Evolutionary conservation across 2,329 filamentous ascomycete species (phyloP), one percentile per base, ranked within the genome.

Genomic region (Botrytis deweyae): DNA sequence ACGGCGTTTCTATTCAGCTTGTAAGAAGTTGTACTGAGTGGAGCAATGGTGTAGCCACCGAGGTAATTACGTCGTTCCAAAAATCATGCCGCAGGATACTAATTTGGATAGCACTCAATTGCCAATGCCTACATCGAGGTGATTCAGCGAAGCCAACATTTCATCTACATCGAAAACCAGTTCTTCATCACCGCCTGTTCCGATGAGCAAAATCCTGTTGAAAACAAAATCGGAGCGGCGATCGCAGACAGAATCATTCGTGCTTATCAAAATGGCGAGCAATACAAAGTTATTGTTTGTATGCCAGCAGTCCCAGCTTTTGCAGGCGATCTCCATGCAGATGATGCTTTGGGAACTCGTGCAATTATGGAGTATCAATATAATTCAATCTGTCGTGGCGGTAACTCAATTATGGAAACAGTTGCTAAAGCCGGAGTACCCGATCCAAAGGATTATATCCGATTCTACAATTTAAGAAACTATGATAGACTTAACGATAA

Each of bases 341-440:
- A 95, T 70, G 90, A 88, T 36, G 90, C 91, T 14, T 85, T 95
- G 1, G 92, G 92, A 36, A 96, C 93, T 0, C 87, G 93, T 52
- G 93, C 93, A 8, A 95, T 97, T 79, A 95, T 96, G 92, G 93
- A 96, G 81, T 95, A 92, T 81, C 93, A 96, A 80, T 95, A 96
- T 83, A 86, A 89, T 79, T 92, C 89, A 70, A 96, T 96, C 83
- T 92, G 89, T 82, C 89, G 93, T 52, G 92, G 92, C 46, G 92
- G 92, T 4, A 84, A 93, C 81, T 92, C 90, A 74, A 96, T 97
- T 80, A 90, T 95, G 80, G 92, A 95, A 81, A 86, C 86, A 64
- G 87, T 95, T 70, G 85, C 86, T 29, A 85, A 87, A 72, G 87
- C 88, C 46, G 92, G 93, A 14, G 86, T 94, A 68, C 86, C 84